Evolutionary conservation across 805 yeast species (phyloP), one percentile per base, ranked within the genome.

Genomic region (Kurtzmaniella cleridarum): DNA sequence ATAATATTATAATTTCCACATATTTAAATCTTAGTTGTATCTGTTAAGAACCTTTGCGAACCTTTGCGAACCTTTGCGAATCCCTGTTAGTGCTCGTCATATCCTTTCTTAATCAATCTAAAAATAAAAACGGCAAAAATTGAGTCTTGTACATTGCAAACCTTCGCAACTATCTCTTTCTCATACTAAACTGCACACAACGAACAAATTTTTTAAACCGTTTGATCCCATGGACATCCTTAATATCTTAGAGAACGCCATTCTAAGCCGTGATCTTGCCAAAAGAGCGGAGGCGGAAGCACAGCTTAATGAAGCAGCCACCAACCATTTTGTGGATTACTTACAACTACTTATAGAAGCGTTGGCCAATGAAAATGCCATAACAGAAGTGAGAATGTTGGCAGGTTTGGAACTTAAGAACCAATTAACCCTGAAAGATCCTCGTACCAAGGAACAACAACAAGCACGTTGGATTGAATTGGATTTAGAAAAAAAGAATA

Each of bases 331-430:
- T 68, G 80, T 78, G 32, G 81, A 79, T 50, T 91, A 81, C 59
- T 64, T 89, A 52, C 76, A 77, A 31, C 67, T 79, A 50, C 75
- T 90, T 59, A 78, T 86, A 29, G 77, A 78, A 45, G 84, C 84
- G 17, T 70, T 93, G 44, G 83, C 81, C 17, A 79, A 81, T 55
- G 82, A 77, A 32, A 56, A 66, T 6, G 76, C 76, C 40, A 77
- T 75, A 51, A 65, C 81, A 5, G 96, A 91, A 64, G 93, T 89
- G 35, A 76, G 98, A 55, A 86, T 89, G 73, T 75, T 93, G 57
- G 96, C 98, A 3, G 95, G 93, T 31, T 69, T 91, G 45, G 84
- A 84, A 15, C 69, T 88, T 54, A 91, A 91, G 69, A 91, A 91
- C 65, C 87, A 86, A 66, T 73, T 91, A 52, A 79, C 87, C 5